Base-by-base conservation (phyloP, 331 rosid species). In the Stylosanthes scabra region DNA sequence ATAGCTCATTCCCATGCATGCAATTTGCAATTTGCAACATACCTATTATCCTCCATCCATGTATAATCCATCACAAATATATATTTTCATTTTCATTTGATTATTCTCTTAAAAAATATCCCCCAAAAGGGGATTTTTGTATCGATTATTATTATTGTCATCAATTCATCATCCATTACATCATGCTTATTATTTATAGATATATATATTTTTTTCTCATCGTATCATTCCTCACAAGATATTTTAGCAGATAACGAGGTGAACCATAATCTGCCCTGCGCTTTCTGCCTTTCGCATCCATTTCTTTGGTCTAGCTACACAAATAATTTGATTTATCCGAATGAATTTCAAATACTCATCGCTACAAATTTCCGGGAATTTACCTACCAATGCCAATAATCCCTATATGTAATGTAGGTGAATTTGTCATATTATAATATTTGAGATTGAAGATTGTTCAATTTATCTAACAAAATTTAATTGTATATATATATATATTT, bases 231-330 rank as follows among this genome's bases (percentile, higher is more conserved):
- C 34, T 29, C 13, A 34, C 7, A 10, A 74, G 65, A 62, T 81
- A 72, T 67, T 81, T 81, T 77, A 77, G 87, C 72, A 46, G 85
- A 73, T 59, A 55, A 79, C 82, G 77, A 80, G 77, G 80, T 63
- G 71, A 59, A 15, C 59, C 41, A 34, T 34, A 20, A 20, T 20
- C 25, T 20, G 25, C 25, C 25, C 25, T 20, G 25, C 25, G 25
- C 20, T 13, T 41, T 39, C 63, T 15, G 41, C 63, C 37, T 44
- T 44, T 11, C 49, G 12, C n/a, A 11, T 9, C 25, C 25, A 20
- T 20, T 20, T 20, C 1, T 1, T 20, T 20, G 25, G 0, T 20
- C 25, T 20, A 10, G n/a, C n/a, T 70, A 64, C 50, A 69, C 65
- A 50, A 51, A 51, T 16, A 25, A 3, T 8, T 34, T 59, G 11